Percentiles rank a stretch among this genome's conserved stretches.
phyloP scores from a whole-genome alignment of 768 basidiomycete genomes.

The Boletus sensibilis region DNA sequence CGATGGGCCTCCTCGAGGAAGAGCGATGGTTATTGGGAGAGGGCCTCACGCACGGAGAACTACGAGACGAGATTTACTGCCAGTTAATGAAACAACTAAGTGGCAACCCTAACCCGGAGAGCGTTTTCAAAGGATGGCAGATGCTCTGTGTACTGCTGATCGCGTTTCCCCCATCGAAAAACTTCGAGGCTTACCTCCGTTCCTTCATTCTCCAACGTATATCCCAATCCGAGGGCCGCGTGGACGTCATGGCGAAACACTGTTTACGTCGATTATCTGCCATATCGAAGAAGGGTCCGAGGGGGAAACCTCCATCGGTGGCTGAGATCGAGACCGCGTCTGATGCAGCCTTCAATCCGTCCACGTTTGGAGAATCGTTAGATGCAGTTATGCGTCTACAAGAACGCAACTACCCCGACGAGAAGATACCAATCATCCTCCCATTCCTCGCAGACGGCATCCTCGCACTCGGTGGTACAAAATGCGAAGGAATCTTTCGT shows the following conservation, averaged over 20 bases:
- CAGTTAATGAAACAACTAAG: constrained; percentile 91
- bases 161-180: constrained; percentile 91
- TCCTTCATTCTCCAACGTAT: constrained; percentile 76
- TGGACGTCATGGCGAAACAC: constrained; percentile 90
- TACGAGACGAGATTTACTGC: constrained; percentile 92
- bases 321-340: constrained; percentile 92
- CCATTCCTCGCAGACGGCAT: constrained; percentile 93
- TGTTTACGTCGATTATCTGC: constrained; percentile 75
- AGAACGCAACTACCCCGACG: constrained; percentile 79
- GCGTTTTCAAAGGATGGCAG: constrained; percentile 91
- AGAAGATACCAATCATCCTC: constrained; percentile 88
- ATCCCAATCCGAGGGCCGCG: constrained; percentile 65
- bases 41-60: constrained; percentile 75
- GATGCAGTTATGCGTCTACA: constrained; percentile 83
- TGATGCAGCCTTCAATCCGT: constrained; percentile 94
- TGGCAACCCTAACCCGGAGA: constrained; percentile 79
- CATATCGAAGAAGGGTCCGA: constrained; percentile 80
- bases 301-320: constrained; percentile 77
- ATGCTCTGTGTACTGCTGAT: constrained; percentile 86
- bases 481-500: constrained; percentile 89
- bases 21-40: constrained; percentile 83
- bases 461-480: constrained; percentile 80
- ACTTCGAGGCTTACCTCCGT: constrained; percentile 82
- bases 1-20: constrained; percentile 65
- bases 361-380: constrained; percentile 89